Conservation (phyloP, 108 stramenopile species). For the Skeletonema grethae region DNA sequence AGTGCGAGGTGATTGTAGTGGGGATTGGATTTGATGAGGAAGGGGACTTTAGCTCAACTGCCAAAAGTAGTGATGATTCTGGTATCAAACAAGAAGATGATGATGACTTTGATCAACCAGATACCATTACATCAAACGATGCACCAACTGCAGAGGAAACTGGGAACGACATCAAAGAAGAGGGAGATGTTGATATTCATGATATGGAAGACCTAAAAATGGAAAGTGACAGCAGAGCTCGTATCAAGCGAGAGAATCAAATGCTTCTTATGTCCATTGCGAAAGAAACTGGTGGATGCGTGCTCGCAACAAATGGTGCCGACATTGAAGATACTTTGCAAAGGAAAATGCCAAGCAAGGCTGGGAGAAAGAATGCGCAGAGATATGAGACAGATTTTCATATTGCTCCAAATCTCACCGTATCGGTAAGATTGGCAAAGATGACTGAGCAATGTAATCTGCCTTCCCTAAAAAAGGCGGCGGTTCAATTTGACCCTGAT, state of each 20-base stretch:
- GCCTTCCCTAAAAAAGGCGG: constrained; percentile 51
- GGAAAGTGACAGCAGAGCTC: constrained; percentile 6
- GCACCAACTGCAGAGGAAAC: constrained; percentile 16
- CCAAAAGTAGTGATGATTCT: not conserved
- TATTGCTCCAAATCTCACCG: constrained; percentile 67
- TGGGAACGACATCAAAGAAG: constrained; percentile 6
- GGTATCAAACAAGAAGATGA: constrained; percentile 11
- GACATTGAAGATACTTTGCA: constrained; percentile 61
- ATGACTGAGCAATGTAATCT: constrained; percentile 41
- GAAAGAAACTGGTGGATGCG: constrained; percentile 72
- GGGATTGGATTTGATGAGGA: constrained; percentile 58
- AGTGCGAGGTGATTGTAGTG: constrained; percentile 63
- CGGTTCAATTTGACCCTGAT: constrained; percentile 48
- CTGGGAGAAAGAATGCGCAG: constrained; percentile 35
- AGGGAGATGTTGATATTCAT: constrained; percentile 27
- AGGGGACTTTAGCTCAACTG: constrained; percentile 20
- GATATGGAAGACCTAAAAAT: constrained; percentile 3
- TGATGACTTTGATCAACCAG: not conserved
- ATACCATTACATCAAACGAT: constrained; percentile 1
- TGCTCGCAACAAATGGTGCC: constrained; percentile 56
- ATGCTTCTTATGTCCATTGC: constrained; percentile 65
- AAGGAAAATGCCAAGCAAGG: not conserved
- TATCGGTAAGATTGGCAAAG: constrained; percentile 51
- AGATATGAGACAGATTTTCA: constrained; percentile 62
- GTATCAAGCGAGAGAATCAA: constrained; percentile 71